phyloP scores from a whole-genome alignment of 257 asterid genomes.

The Perilla frutescens region DNA sequence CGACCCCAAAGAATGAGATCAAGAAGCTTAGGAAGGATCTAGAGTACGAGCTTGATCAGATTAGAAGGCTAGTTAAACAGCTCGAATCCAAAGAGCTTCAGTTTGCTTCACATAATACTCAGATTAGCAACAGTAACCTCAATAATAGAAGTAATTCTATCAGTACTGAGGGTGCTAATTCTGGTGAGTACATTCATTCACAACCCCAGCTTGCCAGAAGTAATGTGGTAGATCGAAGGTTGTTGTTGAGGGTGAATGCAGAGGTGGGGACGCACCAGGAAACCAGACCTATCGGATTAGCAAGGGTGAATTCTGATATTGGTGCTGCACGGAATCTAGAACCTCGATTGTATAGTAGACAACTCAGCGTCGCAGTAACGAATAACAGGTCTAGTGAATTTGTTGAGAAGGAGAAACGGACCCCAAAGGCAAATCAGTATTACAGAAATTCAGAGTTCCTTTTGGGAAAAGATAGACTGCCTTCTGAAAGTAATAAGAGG shows the following conservation, averaged over 20 bases:
- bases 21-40: constrained; percentile 58
- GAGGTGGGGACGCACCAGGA: constrained; percentile 49
- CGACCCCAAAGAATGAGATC: constrained; percentile 55
- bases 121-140: constrained; percentile 41
- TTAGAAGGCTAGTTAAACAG: constrained; percentile 53
- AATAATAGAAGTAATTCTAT: constrained; percentile 43
- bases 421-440: constrained; percentile 90
- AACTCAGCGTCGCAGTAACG: constrained; percentile 67
- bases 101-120: constrained; percentile 47
- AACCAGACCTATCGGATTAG: constrained; percentile 42
- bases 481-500: constrained; percentile 78
- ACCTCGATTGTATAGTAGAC: constrained; percentile 61
- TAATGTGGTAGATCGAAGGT: constrained; percentile 45
- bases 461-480: constrained; percentile 85
- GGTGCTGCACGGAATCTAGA: constrained; percentile 58
- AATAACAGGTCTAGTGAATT: constrained; percentile 49
- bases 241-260: constrained; percentile 60
- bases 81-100: constrained; percentile 68
- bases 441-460: constrained; percentile 89
- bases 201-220: constrained; percentile 45
- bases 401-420: constrained; percentile 88
- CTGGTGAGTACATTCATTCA: constrained; percentile 44
- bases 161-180: constrained; percentile 47
- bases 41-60: constrained; percentile 65
- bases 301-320: constrained; percentile 57